phyloP scores from a whole-genome alignment of 257 asterid species.

The Lycium barbarum region DNA sequence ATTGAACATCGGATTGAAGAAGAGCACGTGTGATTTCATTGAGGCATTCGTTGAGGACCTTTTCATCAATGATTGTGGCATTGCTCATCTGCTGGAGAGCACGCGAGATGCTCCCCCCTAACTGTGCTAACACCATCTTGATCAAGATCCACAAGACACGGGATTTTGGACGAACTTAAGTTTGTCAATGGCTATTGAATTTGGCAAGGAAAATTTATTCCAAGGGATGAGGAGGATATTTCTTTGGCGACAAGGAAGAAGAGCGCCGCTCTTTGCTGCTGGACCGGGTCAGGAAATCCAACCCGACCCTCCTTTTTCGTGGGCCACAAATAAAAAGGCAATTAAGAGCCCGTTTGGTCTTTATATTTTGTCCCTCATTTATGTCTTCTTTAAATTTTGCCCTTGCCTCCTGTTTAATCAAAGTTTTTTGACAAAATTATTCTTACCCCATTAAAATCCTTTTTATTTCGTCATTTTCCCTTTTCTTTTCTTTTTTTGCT shows the following conservation, averaged over 20 bases:
- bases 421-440: no score
- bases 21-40: constrained; percentile 95
- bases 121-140: constrained; percentile 87
- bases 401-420: no score
- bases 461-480: no score
- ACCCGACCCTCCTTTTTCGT: neutral
- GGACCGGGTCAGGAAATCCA: neutral
- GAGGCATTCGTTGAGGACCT: constrained; percentile 82
- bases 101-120: constrained; percentile 87
- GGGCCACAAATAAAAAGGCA: neutral
- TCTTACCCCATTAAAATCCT: no score
- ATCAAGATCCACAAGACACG: neutral
- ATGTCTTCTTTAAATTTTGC: no score
- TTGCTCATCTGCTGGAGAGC: constrained; percentile 99
- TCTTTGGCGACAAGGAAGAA: neutral
- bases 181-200: no score
- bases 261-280: neutral
- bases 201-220: neutral
- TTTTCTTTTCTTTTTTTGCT: no score
- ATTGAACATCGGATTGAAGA: constrained; percentile 85
- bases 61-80: constrained; percentile 89
- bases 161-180: neutral
- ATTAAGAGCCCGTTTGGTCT: no score
- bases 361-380: no score
- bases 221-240: neutral